Evolutionary conservation across 805 yeast genomes (phyloP).

Genomic region (Saturnispora sanitii): DNA sequence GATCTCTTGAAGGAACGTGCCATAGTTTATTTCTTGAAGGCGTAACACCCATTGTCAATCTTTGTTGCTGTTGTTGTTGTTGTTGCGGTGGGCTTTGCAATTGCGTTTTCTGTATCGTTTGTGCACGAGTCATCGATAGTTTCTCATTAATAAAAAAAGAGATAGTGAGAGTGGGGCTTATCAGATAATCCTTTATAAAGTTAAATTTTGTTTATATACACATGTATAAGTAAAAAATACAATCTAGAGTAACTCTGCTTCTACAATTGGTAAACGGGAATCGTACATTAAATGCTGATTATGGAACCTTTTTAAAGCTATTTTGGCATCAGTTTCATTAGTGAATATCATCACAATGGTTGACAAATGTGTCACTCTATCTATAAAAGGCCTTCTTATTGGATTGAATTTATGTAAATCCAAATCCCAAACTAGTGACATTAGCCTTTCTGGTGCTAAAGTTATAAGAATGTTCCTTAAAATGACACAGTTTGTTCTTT

Average conservation of each 20-base stretch:
- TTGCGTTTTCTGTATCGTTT: too few relatives aligned
- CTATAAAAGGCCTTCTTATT: neutral
- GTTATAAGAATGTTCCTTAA: conserved; percentile 2
- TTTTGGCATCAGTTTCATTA: neutral
- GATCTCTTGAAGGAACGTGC: conserved; percentile 1
- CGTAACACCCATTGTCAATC: conserved; percentile 2
- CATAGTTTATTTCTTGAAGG: neutral
- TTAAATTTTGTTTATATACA: too few relatives aligned
- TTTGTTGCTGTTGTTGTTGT: too few relatives aligned
- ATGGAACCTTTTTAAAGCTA: conserved; percentile 4
- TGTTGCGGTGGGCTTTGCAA: too few relatives aligned
- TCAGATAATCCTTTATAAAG: too few relatives aligned
- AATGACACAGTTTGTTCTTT: conserved; percentile 5
- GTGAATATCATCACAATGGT: conserved; percentile 5
- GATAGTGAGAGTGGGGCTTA: too few relatives aligned
- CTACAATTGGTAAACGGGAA: neutral
- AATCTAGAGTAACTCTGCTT: conserved; percentile 5
- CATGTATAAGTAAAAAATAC: neutral
- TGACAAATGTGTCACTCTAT: neutral
- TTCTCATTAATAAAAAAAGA: too few relatives aligned
- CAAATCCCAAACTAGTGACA: conserved; percentile 5
- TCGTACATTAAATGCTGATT: conserved; percentile 5
- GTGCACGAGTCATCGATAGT: too few relatives aligned
- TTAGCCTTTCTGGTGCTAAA: neutral
- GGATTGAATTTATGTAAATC: conserved; percentile 1